These are phyloP conservation scores for Ricinus communis DNA, from an alignment of 345 rosid species.

Conservation along the genomic window DNA sequence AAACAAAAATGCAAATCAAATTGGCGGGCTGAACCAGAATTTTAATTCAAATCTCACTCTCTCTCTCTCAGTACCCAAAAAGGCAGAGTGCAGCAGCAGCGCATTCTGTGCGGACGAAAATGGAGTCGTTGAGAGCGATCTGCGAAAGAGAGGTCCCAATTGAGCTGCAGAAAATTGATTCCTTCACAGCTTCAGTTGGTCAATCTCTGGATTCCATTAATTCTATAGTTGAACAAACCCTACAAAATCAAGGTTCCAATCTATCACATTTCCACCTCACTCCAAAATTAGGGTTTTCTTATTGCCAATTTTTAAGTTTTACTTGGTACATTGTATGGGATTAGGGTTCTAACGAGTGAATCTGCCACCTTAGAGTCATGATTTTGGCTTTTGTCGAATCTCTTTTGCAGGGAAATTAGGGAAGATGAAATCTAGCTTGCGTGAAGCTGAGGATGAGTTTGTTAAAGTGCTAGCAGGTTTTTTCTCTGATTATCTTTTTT, in stretches of 20 bases:
- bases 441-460: slow-evolving; percentile 79
- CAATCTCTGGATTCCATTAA: slow-evolving; percentile 45
- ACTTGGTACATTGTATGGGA: background rate
- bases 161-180: slow-evolving; percentile 47
- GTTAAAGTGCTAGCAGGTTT: slow-evolving; percentile 78
- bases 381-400: background rate
- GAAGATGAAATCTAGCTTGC: slow-evolving; percentile 54
- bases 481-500: background rate
- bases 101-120: slow-evolving; percentile 36
- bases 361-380: background rate
- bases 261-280: background rate
- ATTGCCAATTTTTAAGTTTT: background rate
- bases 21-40: slow-evolving; percentile 1
- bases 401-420: slow-evolving; percentile 46
- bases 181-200: slow-evolving; percentile 45
- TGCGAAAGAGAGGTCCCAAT: slow-evolving; percentile 42
- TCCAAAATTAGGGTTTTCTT: slow-evolving; percentile 18
- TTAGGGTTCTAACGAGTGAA: slow-evolving; percentile 26
- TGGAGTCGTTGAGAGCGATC: slow-evolving; percentile 55
- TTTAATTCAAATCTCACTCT: background rate
- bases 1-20: slow-evolving; percentile 6
- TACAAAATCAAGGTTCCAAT: slow-evolving; percentile 54
- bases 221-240: slow-evolving; percentile 47
- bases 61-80: background rate
- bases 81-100: slow-evolving; percentile 28